Evolutionary conservation across 2,329 filamentous ascomycete genomes (phyloP).

Genomic region (Penicillium hordei): DNA sequence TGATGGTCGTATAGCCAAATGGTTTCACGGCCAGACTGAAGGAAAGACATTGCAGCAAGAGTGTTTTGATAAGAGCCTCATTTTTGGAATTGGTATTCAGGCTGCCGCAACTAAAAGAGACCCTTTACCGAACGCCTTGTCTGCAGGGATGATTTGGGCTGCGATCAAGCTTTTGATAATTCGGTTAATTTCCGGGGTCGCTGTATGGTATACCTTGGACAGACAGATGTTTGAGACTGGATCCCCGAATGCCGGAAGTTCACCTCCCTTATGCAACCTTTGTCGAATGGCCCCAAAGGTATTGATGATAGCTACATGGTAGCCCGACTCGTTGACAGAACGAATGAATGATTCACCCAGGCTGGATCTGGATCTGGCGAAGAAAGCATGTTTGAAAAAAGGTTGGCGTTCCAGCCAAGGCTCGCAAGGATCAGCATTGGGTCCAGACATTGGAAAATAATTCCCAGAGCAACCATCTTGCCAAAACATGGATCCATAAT

Average conservation of each 20-base stretch:
- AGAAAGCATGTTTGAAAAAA: constrained; percentile 19
- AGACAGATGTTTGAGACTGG: background rate
- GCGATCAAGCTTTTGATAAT: background rate
- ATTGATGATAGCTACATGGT: constrained; percentile 49
- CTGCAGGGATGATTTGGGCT: background rate
- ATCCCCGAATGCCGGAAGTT: background rate
- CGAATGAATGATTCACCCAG: background rate
- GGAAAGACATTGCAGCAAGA: constrained; percentile 48
- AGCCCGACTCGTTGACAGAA: constrained; percentile 36
- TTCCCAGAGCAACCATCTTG: constrained; percentile 53
- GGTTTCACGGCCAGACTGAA: constrained; percentile 45
- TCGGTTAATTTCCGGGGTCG: background rate
- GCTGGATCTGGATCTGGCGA: background rate
- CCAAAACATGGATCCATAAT: constrained; percentile 48
- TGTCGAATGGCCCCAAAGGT: constrained; percentile 34
- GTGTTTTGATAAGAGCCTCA: constrained; percentile 46
- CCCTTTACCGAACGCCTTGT: background rate
- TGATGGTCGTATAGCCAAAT: background rate
- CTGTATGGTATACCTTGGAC: background rate
- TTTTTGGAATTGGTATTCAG: constrained; percentile 50
- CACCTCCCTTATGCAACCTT: background rate
- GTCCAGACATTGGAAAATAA: constrained; percentile 54
- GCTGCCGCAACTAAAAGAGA: constrained; percentile 29
- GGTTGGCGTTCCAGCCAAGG: constrained; percentile 32
- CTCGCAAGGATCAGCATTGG: constrained; percentile 50